Evolutionary conservation across 371 early-diverging fungal genomes (phyloP).

Genomic region (Rhizopus arrhizus): DNA sequence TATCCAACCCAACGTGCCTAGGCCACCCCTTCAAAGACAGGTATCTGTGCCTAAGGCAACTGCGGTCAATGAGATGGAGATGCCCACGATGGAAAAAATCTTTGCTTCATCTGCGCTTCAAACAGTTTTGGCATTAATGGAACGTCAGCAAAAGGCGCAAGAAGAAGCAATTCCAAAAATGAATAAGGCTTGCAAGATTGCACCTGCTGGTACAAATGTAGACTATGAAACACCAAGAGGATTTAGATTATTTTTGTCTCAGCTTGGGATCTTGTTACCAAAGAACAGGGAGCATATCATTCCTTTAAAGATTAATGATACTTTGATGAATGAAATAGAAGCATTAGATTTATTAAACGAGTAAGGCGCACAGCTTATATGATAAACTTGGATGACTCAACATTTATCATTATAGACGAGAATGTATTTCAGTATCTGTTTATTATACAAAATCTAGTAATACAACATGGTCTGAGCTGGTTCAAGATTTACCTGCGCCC

Average conservation of each 20-base stretch:
- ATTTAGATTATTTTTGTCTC: slow-evolving; percentile 67
- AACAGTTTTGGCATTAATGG: slow-evolving; percentile 31
- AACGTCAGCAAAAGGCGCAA: slow-evolving; percentile 28
- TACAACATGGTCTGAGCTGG: slow-evolving; percentile 54
- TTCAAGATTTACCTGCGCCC: slow-evolving; percentile 52
- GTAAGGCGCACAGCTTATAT: slow-evolving; percentile 41
- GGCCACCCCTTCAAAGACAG: background rate
- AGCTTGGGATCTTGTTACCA: slow-evolving; percentile 64
- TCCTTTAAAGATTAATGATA: slow-evolving; percentile 64
- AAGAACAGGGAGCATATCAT: slow-evolving; percentile 61
- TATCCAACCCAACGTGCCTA: background rate
- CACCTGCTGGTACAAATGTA: slow-evolving; percentile 23
- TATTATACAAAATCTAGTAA: slow-evolving; percentile 64
- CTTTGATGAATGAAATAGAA: slow-evolving; percentile 66
- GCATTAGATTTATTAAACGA: slow-evolving; percentile 68
- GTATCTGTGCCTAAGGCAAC: slow-evolving; percentile 21
- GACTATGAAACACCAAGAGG: slow-evolving; percentile 44
- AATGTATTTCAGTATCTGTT: slow-evolving; percentile 68
- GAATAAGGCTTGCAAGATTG: slow-evolving; percentile 9
- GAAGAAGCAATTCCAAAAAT: slow-evolving; percentile 2
- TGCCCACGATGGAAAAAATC: slow-evolving; percentile 45
- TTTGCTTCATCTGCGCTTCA: slow-evolving; percentile 41
- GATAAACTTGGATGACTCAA: background rate
- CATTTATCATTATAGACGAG: slow-evolving; percentile 54
- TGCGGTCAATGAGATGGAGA: slow-evolving; percentile 34